A percentile compares a stretch with the other conserved stretches of the same genome.
phyloP scores from a whole-genome alignment of 768 basidiomycete species.

The Aureoboletus auriporus region DNA sequence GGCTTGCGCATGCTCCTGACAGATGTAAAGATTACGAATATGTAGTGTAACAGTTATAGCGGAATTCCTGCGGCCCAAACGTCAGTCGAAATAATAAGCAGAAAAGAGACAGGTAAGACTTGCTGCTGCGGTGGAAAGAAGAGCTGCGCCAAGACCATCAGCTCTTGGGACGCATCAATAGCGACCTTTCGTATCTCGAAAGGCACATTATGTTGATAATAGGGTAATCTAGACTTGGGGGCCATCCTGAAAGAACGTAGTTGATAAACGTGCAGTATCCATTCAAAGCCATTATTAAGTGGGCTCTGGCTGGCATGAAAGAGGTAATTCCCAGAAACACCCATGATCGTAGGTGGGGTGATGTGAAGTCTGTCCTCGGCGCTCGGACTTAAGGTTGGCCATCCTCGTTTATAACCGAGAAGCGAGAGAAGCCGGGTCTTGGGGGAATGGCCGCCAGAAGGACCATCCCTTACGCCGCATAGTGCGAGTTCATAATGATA shows the following conservation, averaged over 20 bases:
- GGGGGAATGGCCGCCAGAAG: conserved; percentile 14
- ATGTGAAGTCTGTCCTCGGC: conserved; percentile 30
- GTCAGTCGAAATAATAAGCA: not conserved
- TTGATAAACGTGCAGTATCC: conserved; percentile 32
- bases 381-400: conserved; percentile 29
- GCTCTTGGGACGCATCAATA: conserved; percentile 27
- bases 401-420: conserved; percentile 30
- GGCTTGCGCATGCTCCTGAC: conserved; percentile 50
- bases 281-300: conserved; percentile 29
- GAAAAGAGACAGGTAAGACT: not conserved
- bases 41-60: conserved; percentile 35
- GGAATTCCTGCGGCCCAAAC: conserved; percentile 17
- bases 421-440: conserved; percentile 25
- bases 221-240: conserved; percentile 23
- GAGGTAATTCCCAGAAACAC: conserved; percentile 29
- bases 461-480: conserved; percentile 29
- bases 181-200: conserved; percentile 33
- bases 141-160: conserved; percentile 30
- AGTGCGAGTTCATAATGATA: conserved; percentile 30
- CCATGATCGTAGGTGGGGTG: conserved; percentile 30
- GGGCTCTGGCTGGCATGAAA: conserved; percentile 32
- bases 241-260: conserved; percentile 29
- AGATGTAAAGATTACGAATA: conserved; percentile 53
- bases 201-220: conserved; percentile 30
- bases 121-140: conserved; percentile 27